Percentiles rank a stretch among this genome's conserved stretches.
These are phyloP conservation scores for Helenozyma rhizophorensis DNA, from an alignment of 805 yeast genomes.

Conservation along the genomic window DNA sequence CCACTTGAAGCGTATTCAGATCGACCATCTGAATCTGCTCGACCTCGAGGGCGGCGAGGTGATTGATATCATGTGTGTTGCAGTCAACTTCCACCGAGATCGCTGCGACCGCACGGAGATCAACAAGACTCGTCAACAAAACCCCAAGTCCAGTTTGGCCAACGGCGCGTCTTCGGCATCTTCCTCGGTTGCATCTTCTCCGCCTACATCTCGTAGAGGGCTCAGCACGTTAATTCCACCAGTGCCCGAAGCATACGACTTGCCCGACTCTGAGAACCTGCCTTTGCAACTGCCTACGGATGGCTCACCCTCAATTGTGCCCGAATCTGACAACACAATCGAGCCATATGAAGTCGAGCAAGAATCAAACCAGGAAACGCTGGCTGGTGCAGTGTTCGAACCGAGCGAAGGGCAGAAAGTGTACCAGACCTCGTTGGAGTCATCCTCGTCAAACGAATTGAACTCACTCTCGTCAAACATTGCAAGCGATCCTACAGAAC, in stretches of 20 bases:
- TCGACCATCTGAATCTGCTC: conserved; percentile 16
- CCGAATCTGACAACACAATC: too few relatives aligned
- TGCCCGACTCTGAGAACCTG: not conserved
- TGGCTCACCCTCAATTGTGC: too few relatives aligned
- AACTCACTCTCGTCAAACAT: not conserved
- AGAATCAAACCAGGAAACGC: too few relatives aligned
- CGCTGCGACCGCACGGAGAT: conserved; percentile 33
- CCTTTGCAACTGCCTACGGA: not conserved
- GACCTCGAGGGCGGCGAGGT: conserved; percentile 11
- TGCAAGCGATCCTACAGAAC: not conserved
- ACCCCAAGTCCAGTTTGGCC: too few relatives aligned
- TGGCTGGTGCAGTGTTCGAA: too few relatives aligned
- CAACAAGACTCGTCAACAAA: not conserved
- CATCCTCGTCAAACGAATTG: not conserved
- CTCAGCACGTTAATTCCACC: not conserved
- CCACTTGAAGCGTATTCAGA: conserved; percentile 17
- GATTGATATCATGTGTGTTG: conserved; percentile 13
- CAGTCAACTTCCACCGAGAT: conserved; percentile 28
- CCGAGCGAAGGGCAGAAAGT: not conserved
- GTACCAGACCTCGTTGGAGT: not conserved
- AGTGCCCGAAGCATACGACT: conserved; percentile 1
- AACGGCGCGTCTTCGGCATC: not conserved
- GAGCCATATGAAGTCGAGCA: too few relatives aligned
- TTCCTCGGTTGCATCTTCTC: conserved; percentile 2
- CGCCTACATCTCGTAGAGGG: not conserved